Base-by-base conservation (phyloP, 2,329 filamentous ascomycete species). In the Ophiostoma quercus region DNA sequence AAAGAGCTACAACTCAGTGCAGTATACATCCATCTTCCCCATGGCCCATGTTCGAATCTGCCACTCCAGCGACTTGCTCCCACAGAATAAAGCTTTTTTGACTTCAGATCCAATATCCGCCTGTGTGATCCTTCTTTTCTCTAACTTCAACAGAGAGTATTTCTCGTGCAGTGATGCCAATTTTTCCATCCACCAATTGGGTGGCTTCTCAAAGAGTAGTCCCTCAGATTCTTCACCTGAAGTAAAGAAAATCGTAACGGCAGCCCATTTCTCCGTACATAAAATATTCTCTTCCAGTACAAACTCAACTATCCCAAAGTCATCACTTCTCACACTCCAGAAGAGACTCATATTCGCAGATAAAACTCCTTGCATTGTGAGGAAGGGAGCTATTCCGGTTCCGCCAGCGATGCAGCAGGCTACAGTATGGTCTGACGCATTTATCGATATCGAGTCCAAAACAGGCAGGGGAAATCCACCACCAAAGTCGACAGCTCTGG, bases 61-160 rank as follows among this genome's bases (percentile, higher is more conserved):
- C 74, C 74, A 75, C 68, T 75, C 72, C 3, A 75, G 57, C 3
- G 74, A 71, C 54, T 75, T 75, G 70, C 74, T 75, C 7, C 74
- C 74, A 43, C 74, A 75, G n/a, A 75, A 75, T 1, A 63, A 29
- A 9, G 19, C 60, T 3, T 32, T 34, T n/a, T 32, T 63, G 29
- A 19, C 29, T 19, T 63, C 5, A 7, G 7, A n/a, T 3, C 7
- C 32, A 3, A 37, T 6, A 16, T 63, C 60, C 16, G n/a, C 60
- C 5, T n/a, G 32, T 37, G 29, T 34, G 29, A 37, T 63, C 19
- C 60, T 16, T 37, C 32, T 63, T 19, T 63, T 63, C 16, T 63
- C 29, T 7, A 63, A 19, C 4, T 7, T 11, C 14, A 63, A 14
- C 1, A 6, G 8, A 19, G 60, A 2, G 60, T 63, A 9, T 16